A percentile compares a stretch with the other conserved stretches of the same genome.
phyloP scores from a whole-genome alignment of 768 basidiomycete genomes.

The Panaeolus cyanescens region DNA sequence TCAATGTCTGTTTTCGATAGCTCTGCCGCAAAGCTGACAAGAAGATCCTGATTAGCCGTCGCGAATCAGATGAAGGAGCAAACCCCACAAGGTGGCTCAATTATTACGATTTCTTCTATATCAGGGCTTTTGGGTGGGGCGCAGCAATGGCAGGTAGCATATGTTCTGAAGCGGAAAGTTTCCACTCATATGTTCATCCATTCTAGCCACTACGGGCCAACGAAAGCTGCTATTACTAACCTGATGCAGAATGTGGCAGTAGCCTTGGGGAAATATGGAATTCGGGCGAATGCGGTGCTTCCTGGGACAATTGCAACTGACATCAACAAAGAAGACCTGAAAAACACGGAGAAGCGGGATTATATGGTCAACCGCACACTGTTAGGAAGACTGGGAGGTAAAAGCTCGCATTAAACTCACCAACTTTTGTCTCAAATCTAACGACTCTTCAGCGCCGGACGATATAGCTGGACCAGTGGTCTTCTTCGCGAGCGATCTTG shows the following conservation, averaged over 20 bases:
- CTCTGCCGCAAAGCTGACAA: neutral
- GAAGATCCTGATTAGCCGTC: conserved; percentile 44
- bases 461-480: conserved; percentile 77
- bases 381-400: conserved; percentile 67
- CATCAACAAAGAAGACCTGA: conserved; percentile 77
- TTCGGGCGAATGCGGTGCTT: conserved; percentile 71
- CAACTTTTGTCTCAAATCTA: neutral
- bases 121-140: conserved; percentile 79
- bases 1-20: neutral
- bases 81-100: conserved; percentile 68
- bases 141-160: conserved; percentile 52
- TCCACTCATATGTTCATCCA: neutral
- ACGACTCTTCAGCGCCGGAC: conserved; percentile 46
- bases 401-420: conserved; percentile 15
- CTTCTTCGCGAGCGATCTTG: conserved; percentile 72
- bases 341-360: conserved; percentile 56
- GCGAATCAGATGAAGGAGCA: conserved; percentile 77
- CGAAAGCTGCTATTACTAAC: conserved; percentile 76
- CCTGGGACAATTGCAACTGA: conserved; percentile 79
- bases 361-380: conserved; percentile 67
- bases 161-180: neutral
- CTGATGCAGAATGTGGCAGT: conserved; percentile 82
- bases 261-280: conserved; percentile 75
- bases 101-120: conserved; percentile 78
- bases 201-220: conserved; percentile 74